A percentile compares a stretch with the other conserved stretches of the same genome.
Conservation (phyloP, 78 protist genomes). For the Emiliania huxleyi region DNA sequence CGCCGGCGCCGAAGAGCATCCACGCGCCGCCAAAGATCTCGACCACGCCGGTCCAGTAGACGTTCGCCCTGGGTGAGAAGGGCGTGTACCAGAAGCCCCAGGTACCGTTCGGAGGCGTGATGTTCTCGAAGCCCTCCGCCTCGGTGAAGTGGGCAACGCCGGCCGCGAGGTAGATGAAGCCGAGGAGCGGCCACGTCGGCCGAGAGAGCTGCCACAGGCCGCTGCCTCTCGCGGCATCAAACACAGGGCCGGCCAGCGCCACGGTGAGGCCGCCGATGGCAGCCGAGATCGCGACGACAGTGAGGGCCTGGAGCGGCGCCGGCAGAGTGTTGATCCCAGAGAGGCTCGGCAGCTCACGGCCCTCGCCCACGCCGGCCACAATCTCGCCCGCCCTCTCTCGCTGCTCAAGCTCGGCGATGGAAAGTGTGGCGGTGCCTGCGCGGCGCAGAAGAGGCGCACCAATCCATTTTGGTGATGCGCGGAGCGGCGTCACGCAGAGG, state of each 20-base stretch:
- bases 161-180: background rate
- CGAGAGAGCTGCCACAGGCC: background rate
- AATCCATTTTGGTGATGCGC: too few relatives aligned
- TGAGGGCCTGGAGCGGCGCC: background rate
- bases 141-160: background rate
- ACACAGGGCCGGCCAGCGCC: background rate
- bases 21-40: background rate
- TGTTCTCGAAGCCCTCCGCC: background rate
- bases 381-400: too few relatives aligned
- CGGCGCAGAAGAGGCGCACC: too few relatives aligned
- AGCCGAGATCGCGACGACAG: background rate
- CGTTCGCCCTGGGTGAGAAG: background rate
- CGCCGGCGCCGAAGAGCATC: background rate
- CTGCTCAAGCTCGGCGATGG: too few relatives aligned
- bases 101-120: constrained; percentile 1
- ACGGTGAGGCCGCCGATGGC: background rate
- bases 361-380: background rate
- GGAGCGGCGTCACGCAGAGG: too few relatives aligned
- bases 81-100: constrained; percentile 14
- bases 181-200: constrained; percentile 12
- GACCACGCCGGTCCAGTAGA: background rate
- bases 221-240: background rate
- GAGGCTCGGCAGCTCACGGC: background rate
- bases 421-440: too few relatives aligned
- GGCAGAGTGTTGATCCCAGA: background rate